These are phyloP conservation scores for Pseudogymnoascus sp. DNA, from an alignment of 2,329 filamentous ascomycete species.

Conservation along the genomic window DNA sequence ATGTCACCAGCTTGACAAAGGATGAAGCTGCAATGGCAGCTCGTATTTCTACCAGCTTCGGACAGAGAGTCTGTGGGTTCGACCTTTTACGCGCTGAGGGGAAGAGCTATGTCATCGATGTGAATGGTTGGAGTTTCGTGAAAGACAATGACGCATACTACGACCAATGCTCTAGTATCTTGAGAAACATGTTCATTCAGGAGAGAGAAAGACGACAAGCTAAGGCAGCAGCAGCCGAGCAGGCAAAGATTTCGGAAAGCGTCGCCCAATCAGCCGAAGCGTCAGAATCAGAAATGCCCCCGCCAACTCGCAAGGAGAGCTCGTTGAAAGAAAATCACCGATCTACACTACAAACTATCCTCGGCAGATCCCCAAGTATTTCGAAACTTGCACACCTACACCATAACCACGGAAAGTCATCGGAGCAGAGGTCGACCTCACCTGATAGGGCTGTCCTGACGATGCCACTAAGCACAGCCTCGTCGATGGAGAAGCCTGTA, in stretches of 20 bases:
- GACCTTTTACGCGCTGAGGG: constrained; percentile 83
- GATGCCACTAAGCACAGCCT: not conserved
- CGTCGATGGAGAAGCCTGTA: constrained; percentile 2
- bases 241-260: constrained; percentile 27
- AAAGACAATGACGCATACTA: constrained; percentile 99
- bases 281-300: constrained; percentile 16
- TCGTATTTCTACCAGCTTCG: constrained; percentile 86
- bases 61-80: constrained; percentile 92
- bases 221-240: constrained; percentile 25
- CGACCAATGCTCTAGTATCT: constrained; percentile 77
- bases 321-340: constrained; percentile 39
- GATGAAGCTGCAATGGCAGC: constrained; percentile 82
- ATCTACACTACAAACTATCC: constrained; percentile 49
- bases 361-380: constrained; percentile 58
- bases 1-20: constrained; percentile 76
- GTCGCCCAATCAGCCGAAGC: constrained; percentile 18
- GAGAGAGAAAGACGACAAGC: constrained; percentile 59
- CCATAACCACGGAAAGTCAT: constrained; percentile 6
- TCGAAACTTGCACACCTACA: constrained; percentile 45
- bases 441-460: not conserved
- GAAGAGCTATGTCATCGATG: constrained; percentile 95
- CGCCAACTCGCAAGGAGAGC: constrained; percentile 21
- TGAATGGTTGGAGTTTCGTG: constrained; percentile 99
- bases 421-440: not conserved
- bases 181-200: constrained; percentile 80